Conservation (phyloP, 257 asterid species). For the Ophiorrhiza pumila region DNA sequence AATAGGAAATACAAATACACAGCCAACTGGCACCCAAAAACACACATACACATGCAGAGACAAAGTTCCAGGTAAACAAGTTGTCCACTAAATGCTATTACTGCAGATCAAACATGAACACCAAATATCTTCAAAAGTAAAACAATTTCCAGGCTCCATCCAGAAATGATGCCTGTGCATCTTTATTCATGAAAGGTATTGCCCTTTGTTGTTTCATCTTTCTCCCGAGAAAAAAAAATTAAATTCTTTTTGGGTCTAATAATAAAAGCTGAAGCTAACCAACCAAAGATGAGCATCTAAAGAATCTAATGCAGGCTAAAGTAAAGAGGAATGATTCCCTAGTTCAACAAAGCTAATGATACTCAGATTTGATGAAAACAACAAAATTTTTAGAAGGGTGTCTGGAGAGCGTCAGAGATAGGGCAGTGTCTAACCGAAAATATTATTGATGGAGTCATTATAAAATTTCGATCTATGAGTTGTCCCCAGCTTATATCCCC, state of each 20-base stretch:
- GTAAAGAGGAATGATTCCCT: neutral
- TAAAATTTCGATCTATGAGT: neutral
- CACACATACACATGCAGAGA: neutral
- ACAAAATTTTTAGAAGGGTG: neutral
- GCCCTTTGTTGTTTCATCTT: neutral
- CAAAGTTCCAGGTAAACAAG: neutral
- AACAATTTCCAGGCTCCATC: neutral
- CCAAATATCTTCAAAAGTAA: neutral
- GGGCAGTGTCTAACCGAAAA: neutral
- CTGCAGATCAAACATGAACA: neutral
- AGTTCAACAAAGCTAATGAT: slow-evolving; percentile 2
- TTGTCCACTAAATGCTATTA: neutral
- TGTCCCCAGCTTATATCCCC: neutral
- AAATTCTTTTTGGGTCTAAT: neutral
- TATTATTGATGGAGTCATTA: neutral
- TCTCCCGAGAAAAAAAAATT: neutral
- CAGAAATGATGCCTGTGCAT: neutral
- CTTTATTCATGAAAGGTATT: neutral
- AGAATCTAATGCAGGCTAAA: neutral
- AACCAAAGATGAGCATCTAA: neutral
- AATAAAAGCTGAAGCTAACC: neutral
- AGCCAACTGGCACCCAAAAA: slow-evolving; percentile 1
- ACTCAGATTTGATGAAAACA: neutral
- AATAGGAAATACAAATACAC: neutral
- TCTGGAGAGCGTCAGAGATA: neutral